Evolutionary conservation across 139 green algal species (phyloP).

Genomic region (Chlorella vulgaris): DNA sequence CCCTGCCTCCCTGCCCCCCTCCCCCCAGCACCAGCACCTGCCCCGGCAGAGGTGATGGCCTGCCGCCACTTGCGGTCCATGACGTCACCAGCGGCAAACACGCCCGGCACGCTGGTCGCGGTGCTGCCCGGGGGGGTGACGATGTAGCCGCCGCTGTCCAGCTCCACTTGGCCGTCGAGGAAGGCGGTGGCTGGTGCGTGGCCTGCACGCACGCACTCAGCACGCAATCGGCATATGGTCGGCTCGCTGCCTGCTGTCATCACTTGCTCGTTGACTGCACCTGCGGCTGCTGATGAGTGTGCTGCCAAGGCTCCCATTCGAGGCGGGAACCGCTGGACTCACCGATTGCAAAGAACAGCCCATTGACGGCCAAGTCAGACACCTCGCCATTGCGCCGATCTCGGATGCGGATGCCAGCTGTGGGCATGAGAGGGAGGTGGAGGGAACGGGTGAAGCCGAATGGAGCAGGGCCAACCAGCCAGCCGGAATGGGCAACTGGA

Average conservation of each 20-base stretch:
- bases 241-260: too few species aligned
- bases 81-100: slow-evolving; percentile 80
- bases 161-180: slow-evolving; percentile 65
- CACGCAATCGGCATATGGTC: too few species aligned
- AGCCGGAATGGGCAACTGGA: neutral
- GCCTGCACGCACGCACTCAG: too few species aligned
- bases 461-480: neutral
- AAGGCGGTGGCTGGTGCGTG: slow-evolving; percentile 75
- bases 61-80: slow-evolving; percentile 82
- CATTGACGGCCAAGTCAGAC: slow-evolving; percentile 54
- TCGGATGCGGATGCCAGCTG: slow-evolving; percentile 14
- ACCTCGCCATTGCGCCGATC: slow-evolving; percentile 51
- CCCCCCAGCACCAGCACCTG: too few species aligned
- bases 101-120: slow-evolving; percentile 63
- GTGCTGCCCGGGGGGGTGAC: slow-evolving; percentile 66
- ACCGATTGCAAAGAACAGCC: slow-evolving; percentile 82
- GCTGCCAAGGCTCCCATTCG: too few species aligned
- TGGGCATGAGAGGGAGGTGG: neutral
- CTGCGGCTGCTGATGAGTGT: too few species aligned
- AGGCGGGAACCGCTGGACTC: neutral
- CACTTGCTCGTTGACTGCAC: too few species aligned
- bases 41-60: slow-evolving; percentile 73
- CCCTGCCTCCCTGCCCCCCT: too few species aligned
- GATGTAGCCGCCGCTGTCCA: slow-evolving; percentile 78
- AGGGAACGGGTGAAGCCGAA: too few species aligned